Evolutionary conservation across 148 eudicot species (phyloP).

Genomic region (Camellia lanceoleosa): DNA sequence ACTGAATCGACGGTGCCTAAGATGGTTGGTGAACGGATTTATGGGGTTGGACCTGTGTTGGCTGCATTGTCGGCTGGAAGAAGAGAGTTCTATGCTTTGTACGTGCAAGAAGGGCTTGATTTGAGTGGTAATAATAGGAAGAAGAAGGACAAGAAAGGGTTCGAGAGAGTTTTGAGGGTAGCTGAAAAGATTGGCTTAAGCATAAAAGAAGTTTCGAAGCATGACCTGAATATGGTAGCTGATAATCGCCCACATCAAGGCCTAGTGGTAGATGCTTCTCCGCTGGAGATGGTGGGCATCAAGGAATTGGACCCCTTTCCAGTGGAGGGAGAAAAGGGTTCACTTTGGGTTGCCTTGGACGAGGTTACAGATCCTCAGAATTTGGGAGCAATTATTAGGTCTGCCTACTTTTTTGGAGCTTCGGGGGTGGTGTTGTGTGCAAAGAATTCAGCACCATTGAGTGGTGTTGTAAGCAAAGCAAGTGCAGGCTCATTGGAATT

Average conservation of each 20-base stretch:
- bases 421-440: conserved; percentile 88
- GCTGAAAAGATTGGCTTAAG: conserved; percentile 76
- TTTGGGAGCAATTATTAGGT: conserved; percentile 88
- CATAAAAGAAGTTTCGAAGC: conserved; percentile 73
- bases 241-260: conserved; percentile 99
- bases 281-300: conserved; percentile 79
- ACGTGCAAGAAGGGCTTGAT: conserved; percentile 84
- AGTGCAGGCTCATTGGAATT: conserved; percentile 96
- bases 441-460: conserved; percentile 94
- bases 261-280: conserved; percentile 87
- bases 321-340: conserved; percentile 39
- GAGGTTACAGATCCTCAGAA: conserved; percentile 98
- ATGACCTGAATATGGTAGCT: conserved; percentile 85
- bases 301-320: conserved; percentile 64
- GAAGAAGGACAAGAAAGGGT: conserved; percentile 94
- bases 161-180: conserved; percentile 66
- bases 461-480: conserved; percentile 97
- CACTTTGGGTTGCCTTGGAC: conserved; percentile 94
- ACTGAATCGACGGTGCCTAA: conserved; percentile 74
- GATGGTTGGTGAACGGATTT: conserved; percentile 83
- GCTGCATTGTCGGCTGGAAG: conserved; percentile 83
- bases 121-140: conserved; percentile 71
- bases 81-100: conserved; percentile 76
- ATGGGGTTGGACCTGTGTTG: conserved; percentile 94
- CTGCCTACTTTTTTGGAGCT: conserved; percentile 92